Evolutionary conservation across 169 alveolate species (phyloP).

Genomic region (Theileria equi): DNA sequence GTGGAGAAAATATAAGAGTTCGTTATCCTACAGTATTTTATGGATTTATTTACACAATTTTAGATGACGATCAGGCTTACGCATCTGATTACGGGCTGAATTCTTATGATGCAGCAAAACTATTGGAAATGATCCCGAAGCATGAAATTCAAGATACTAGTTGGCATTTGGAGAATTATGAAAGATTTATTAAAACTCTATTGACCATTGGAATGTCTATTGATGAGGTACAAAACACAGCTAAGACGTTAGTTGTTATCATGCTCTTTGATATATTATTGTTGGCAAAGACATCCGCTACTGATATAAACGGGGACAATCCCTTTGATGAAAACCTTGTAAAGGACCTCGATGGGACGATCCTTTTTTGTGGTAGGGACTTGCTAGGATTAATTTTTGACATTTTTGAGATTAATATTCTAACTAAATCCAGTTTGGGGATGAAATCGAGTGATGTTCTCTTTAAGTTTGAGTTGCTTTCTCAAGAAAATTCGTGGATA

Average conservation of each 20-base stretch:
- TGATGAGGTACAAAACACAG: slow-evolving; percentile 23
- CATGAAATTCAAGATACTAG: slow-evolving; percentile 29
- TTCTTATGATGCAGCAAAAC: not conserved
- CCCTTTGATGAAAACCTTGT: not conserved
- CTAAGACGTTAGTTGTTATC: slow-evolving; percentile 25
- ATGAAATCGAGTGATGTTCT: slow-evolving; percentile 29
- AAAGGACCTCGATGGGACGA: not conserved
- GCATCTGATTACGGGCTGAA: slow-evolving; percentile 9
- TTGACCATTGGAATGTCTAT: slow-evolving; percentile 32
- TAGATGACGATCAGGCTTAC: slow-evolving; percentile 7
- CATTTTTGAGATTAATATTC: slow-evolving; percentile 15
- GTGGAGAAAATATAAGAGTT: not conserved
- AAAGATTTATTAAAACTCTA: not conserved
- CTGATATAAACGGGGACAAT: not conserved
- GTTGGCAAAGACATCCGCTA: not conserved
- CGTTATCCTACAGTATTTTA: slow-evolving; percentile 39
- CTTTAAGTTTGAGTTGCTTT: slow-evolving; percentile 24
- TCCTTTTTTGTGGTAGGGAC: not conserved
- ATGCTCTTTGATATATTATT: slow-evolving; percentile 21
- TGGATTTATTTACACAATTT: slow-evolving; percentile 25
- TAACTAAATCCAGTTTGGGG: slow-evolving; percentile 12
- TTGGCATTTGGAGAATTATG: slow-evolving; percentile 6
- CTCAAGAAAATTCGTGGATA: not conserved
- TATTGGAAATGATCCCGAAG: slow-evolving; percentile 29
- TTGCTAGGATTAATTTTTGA: not conserved